phyloP scores from a whole-genome alignment of 2,329 filamentous ascomycete genomes.

The Ophiostoma ips region DNA sequence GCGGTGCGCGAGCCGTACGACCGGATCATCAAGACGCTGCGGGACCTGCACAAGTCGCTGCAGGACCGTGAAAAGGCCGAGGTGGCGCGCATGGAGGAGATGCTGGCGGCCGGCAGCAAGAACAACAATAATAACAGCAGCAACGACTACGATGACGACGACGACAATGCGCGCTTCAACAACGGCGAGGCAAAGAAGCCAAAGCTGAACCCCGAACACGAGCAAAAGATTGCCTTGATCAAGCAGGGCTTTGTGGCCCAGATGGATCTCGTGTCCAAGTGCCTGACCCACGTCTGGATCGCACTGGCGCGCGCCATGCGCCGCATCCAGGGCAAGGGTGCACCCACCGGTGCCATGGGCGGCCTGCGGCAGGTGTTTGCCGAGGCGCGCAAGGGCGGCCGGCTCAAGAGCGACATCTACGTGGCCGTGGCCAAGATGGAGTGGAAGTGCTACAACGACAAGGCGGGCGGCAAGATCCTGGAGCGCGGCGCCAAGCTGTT shows the following conservation, averaged over 20 bases:
- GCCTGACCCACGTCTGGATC: constrained; percentile 89
- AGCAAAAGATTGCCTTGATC: constrained; percentile 46
- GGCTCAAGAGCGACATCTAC: constrained; percentile 88
- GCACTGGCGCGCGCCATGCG: constrained; percentile 88
- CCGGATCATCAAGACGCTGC: constrained; percentile 72
- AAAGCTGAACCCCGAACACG: constrained; percentile 28
- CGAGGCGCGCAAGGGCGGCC: constrained; percentile 74
- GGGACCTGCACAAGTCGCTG: constrained; percentile 64
- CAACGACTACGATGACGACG: constrained; percentile 18
- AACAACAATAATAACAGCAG: constrained; percentile 10
- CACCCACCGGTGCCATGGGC: constrained; percentile 36
- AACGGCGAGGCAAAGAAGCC: constrained; percentile 18
- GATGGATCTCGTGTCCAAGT: constrained; percentile 62
- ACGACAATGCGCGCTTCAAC: constrained; percentile 18
- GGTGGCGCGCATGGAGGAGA: constrained; percentile 42
- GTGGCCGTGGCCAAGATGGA: constrained; percentile 87
- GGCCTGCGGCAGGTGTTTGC: constrained; percentile 81
- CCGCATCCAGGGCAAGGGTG: constrained; percentile 77
- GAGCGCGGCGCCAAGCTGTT: constrained; percentile 89
- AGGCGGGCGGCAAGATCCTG: constrained; percentile 86
- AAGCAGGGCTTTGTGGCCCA: constrained; percentile 58
- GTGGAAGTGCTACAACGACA: constrained; percentile 89
- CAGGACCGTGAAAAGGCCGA: constrained; percentile 49
- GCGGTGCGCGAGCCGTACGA: constrained; percentile 76
- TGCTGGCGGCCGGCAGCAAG: constrained; percentile 17